Base-by-base conservation (phyloP, 2,329 filamentous ascomycete genomes). In the Magnaporthiopsis incrustans region DNA sequence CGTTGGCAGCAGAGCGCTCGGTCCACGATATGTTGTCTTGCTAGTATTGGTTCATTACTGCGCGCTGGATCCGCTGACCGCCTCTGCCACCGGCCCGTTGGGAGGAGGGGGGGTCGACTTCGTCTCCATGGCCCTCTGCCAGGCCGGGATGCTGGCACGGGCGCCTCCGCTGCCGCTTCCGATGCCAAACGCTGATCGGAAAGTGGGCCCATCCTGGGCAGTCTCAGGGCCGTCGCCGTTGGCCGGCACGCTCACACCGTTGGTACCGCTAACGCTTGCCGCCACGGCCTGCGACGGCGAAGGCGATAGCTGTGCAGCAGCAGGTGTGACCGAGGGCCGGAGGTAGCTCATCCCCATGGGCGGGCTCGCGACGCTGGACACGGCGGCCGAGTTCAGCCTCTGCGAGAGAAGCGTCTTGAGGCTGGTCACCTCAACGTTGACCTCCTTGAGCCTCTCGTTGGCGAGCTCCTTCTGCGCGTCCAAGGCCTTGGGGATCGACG, bases 401-500 rank as follows among this genome's bases (percentile, higher is more conserved):
- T 88, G 85, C 58, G 82, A 79, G 70, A 99, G 86, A 63, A 99
- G 81, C 2, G 91, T 90, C 83, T 97, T 98, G 71, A 99, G 79
- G 74, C 93, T 97, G 80, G 90, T 92, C 70, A 99, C 82, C 77
- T 99, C 95, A 8, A 82, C 85, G 69, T 91, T 90, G 68, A 99
- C 85, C 70, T 98, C 95, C 75, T 88, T 89, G 65, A 99, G 79
- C 61, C 92, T 84, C 68, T 81, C 84, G 73, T 98, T 93, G 32
- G 90, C 91, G 63, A 86, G 82, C 67, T 94, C 90, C 77, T 94
- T 94, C 73, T 97, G 92, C 63, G 89, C 89, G 67, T 95, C 88
- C 71, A 99, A 84, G 2, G 93, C 93, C 75, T 90, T 91, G 10
- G 96, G 95, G 64, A 99, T 92, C 62, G 90, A 81, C 68, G 93